A percentile compares a stretch with the other conserved stretches of the same genome.
These are phyloP conservation scores for Tricholoma furcatifolium DNA, from an alignment of 768 basidiomycete genomes.

Conservation along the genomic window DNA sequence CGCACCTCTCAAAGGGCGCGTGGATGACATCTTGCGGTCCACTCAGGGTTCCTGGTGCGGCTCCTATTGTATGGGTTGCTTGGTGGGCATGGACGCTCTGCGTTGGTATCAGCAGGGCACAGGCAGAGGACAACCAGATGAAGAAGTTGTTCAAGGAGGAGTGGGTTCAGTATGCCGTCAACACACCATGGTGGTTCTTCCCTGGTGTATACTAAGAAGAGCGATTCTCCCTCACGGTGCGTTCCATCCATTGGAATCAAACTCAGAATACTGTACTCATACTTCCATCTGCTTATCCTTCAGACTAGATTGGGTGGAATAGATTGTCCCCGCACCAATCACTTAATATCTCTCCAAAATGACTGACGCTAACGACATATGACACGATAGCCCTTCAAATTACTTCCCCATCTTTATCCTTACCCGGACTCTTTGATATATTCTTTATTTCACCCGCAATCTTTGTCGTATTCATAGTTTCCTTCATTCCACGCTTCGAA, in stretches of 20 bases:
- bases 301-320: conserved; percentile 1
- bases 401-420: background rate
- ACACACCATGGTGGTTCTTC: conserved; percentile 45
- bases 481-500: background rate
- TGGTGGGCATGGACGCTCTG: conserved; percentile 46
- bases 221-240: background rate
- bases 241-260: background rate
- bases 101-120: conserved; percentile 42
- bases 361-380: conserved; percentile 3
- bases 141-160: conserved; percentile 39
- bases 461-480: background rate
- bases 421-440: conserved; percentile 1
- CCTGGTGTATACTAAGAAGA: conserved; percentile 39
- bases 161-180: conserved; percentile 44
- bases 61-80: conserved; percentile 24
- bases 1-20: conserved; percentile 39
- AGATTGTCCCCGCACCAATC: background rate
- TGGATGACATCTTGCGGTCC: conserved; percentile 36
- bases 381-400: background rate
- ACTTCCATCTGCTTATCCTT: background rate
- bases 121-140: conserved; percentile 48
- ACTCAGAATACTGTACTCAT: background rate
- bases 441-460: conserved; percentile 5
- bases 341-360: background rate
- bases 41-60: conserved; percentile 20